Evolutionary conservation across 2,329 filamentous ascomycete species (phyloP), one percentile per base, ranked within the genome.

Genomic region (Sphaceloma murrayae): DNA sequence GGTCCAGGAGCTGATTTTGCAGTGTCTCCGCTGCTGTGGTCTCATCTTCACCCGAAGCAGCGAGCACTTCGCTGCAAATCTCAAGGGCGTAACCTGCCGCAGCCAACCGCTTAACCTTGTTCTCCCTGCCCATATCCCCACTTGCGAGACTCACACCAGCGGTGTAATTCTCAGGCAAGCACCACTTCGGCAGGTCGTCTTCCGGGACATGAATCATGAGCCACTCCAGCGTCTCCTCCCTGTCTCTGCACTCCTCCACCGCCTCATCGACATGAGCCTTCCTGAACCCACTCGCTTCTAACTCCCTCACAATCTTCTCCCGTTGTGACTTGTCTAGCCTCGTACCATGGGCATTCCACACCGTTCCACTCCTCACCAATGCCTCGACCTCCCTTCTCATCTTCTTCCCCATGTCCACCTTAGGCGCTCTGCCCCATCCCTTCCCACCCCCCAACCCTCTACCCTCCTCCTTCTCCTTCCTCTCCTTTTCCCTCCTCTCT

Each of bases 121-220:
- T 81, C 60, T 96, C 88, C 53, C 78, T 77, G 58, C 78, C 84
- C 49, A 95, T 62, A 58, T 95, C 82, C 5, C 80, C 82, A 40
- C 83, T 83, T 1, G 80, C 89, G 51, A 98, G 80, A 33, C 81
- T 86, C 18, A 96, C 80, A 16, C 91, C 91, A 19, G 88, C 89
- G 8, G 84, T 80, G 60, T 98, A 98, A 49, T 80, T 84, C 63
- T 93, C 88, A 0, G 91, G 91, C 31, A 98, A 67, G 54, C 85
- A 85, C 87, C 89, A 96, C 5, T 75, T 70, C 1, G 91, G 91
- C n/a, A 96, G 67, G 56, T 96, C 91, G 58, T 98, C 91, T 59
- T 98, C 91, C 1, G 91, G 91, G 2, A 98, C 87, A 62, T 98
- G 89, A 42, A 96, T 88, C 38, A 98, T 73, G 11, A 98, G 73